Evolutionary conservation across 1,139 yeast species (phyloP), one percentile per base, ranked within the genome.

Genomic region (Saccharomycopsis phalli): DNA sequence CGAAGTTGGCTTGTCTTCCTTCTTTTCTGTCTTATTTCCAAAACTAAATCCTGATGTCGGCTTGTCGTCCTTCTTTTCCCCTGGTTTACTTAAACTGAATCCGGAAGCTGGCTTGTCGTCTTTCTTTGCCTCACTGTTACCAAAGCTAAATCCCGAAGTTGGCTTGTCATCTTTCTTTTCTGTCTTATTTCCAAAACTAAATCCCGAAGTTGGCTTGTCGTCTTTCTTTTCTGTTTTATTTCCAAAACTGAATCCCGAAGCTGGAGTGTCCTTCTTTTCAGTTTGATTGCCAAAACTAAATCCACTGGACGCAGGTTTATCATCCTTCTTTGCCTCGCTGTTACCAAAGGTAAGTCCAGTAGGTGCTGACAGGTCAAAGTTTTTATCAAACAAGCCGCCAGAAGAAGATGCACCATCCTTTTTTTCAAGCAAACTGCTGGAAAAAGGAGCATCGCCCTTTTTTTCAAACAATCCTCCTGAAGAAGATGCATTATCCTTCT

Each of bases 91-190:
- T 42, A 61, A 59, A 3, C 55, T 47, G 34, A 56, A 50, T 17
- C 56, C 53, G 8, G 52, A 31, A 32, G 47, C 25, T 10, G 49
- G 46, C 13, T 47, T 48, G n/a, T 42, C 46, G 10, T 14, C 20
- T 13, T 22, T 22, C 17, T 34, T 3, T 44, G 31, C 29, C 4
- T 11, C 14, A 22, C 47, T 38, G 22, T 50, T 47, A 3, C 53
- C 49, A 17, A 59, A 60, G 41, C 60, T 58, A 3, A 55, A 48
- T 33, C 56, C 50, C 18, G 55, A 52, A 8, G 52, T 31, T 32
- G 45, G 23, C 10, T 50, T 46, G 13, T 47, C 49, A 11, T 42
- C 46, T 11, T 47, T 43, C 47, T 45, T 44, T 28, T 41, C 45
- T 2, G 31, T 13, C 28, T 38, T 31, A 11, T 33, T 36, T 3